These are phyloP conservation scores for Solanum clarkiae DNA, from an alignment of 257 asterid species.

Conservation along the genomic window DNA sequence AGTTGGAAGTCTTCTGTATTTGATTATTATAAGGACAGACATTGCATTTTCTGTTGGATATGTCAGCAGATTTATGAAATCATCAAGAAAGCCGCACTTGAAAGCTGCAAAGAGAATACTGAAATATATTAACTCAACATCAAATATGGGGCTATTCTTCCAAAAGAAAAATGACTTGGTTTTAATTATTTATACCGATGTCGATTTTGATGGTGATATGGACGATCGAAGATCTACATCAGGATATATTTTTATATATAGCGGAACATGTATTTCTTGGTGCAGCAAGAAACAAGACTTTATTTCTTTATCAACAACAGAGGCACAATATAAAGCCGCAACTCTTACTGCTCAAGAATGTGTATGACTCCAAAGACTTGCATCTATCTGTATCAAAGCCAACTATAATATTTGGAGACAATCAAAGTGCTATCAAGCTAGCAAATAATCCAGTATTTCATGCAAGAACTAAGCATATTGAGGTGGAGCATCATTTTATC, in stretches of 20 bases:
- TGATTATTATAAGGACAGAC: not conserved
- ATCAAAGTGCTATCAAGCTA: not conserved
- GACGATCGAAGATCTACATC: not conserved
- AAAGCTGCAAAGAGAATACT: not conserved
- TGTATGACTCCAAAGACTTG: not conserved
- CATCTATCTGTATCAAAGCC: not conserved
- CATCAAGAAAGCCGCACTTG: no score
- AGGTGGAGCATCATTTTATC: not conserved
- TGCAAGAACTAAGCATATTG: not conserved
- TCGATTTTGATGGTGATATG: not conserved
- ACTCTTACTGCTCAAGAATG: not conserved
- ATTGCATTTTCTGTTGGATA: not conserved
- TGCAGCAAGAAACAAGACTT: not conserved
- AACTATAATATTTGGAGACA: not conserved
- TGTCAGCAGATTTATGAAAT: not conserved
- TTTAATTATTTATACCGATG: not conserved
- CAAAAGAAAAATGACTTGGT: not conserved
- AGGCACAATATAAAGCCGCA: not conserved
- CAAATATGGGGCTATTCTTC: not conserved
- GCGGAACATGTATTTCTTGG: not conserved
- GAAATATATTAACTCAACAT: not conserved
- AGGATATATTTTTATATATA: not conserved
- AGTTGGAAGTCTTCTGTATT: not conserved
- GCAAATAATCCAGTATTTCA: no score
- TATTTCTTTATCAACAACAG: not conserved